These are phyloP conservation scores for Debaryomyces castellii DNA, from an alignment of 805 yeast genomes.

Conservation along the genomic window DNA sequence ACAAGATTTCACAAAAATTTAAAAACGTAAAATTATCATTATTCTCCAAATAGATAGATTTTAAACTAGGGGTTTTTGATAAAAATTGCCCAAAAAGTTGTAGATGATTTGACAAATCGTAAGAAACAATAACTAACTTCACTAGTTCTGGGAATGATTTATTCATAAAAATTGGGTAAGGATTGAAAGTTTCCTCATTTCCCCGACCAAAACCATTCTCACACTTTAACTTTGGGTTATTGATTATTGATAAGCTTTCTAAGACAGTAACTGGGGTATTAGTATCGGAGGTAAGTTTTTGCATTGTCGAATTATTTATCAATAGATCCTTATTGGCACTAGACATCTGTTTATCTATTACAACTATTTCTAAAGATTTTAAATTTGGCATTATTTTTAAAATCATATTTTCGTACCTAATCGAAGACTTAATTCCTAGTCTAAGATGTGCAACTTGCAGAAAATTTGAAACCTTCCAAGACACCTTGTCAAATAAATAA, in stretches of 20 bases:
- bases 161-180: constrained; percentile 23
- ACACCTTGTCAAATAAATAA: constrained; percentile 20
- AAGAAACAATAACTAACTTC: constrained; percentile 28
- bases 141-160: constrained; percentile 21
- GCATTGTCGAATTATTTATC: constrained; percentile 16
- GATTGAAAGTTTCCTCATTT: constrained; percentile 17
- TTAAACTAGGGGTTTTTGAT: constrained; percentile 14
- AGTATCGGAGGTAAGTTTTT: constrained; percentile 2
- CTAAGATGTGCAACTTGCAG: constrained; percentile 18
- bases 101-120: constrained; percentile 26
- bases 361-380: constrained; percentile 20
- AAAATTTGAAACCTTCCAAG: constrained; percentile 26
- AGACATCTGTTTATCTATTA: constrained; percentile 16
- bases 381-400: constrained; percentile 24
- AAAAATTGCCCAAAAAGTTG: constrained; percentile 29
- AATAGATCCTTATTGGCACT: constrained; percentile 16
- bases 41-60: constrained; percentile 30
- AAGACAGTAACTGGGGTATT: constrained; percentile 6
- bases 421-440: constrained; percentile 26
- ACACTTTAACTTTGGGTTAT: constrained; percentile 24
- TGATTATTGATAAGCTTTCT: constrained; percentile 21
- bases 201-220: constrained; percentile 8
- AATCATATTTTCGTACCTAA: constrained; percentile 16
- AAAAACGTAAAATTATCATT: constrained; percentile 27
- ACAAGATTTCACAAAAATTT: constrained; percentile 25